Evolutionary conservation across 2,329 filamentous ascomycete genomes (phyloP), one percentile per base, ranked within the genome.

Genomic region (Neoarthrinium moseri): DNA sequence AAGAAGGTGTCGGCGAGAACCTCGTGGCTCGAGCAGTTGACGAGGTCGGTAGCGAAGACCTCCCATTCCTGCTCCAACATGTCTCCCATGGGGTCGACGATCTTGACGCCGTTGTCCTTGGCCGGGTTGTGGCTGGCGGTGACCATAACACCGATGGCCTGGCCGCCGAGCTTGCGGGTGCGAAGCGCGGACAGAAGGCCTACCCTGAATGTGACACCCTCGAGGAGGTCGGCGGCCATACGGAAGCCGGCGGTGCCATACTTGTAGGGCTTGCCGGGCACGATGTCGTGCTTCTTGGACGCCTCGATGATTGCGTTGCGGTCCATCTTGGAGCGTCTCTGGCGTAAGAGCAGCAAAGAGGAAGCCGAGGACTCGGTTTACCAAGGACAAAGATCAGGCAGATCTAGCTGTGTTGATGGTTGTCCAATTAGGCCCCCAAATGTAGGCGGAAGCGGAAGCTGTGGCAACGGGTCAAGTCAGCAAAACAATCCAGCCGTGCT

Each of bases 1-100:
- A 85, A 79, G 75, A 95, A 96, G 56, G 84, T 81, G 35, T 88
- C 78, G 50, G 83, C 80, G 30, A 97, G 82, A 41, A 84, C 80
- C 53, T 90, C 80, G 59, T 95, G 86, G 50, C 80, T 81, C 15
- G 82, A 72, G 52, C 87, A 85, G 69, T 99, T 99, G 63, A 95
- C 91, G 51, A 99, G 84, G 59, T 80, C 80, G 27, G 94, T 97
- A 44, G 91, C 91, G 66, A 91, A 86, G 29, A 77, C 75, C 72
- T 99, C 94, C 94, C 94, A 99, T 50, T 92, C 88, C 67, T 91
- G 86, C 80, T 95, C 90, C 40, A 96, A 80, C 94, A 97, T 97
- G 68, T 97, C 94, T 54, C 94, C 92, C 85, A 95, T 87, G 11
- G 94, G 94, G 68, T 99, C 94, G 52, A 99, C 90, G 56, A 99